Base-by-base conservation (phyloP, 1,284 basidiomycete species). In the Mixia osmundae region DNA sequence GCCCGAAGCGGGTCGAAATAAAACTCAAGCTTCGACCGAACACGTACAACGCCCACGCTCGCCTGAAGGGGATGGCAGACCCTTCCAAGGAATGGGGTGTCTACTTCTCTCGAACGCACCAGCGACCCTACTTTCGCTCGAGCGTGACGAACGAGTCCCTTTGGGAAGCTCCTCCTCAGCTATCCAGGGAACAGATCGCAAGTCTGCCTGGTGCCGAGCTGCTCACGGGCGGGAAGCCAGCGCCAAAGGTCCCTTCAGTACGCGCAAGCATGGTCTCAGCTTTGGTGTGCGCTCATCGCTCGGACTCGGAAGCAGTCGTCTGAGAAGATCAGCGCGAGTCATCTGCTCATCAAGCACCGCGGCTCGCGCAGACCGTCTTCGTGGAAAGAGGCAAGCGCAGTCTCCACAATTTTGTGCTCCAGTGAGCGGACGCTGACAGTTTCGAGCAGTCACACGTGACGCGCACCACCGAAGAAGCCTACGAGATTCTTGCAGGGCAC, bases 101-200 rank as follows among this genome's bases (percentile, higher is more conserved):
- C 27, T 14, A 14, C 14, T 16, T 8, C 27, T 79, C 38, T 72
- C 61, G 54, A 76, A n/a, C 79, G 36, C 71, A 72, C 48, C 59
- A 66, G 37, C 57, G 79, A 31, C 77, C 80, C 4, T 97, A 97
- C 66, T 97, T 76, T 61, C 89, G 72, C 69, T 77, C 94, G 57
- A 49, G 61, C 15, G 52, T 63, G 18, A 75, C 74, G 20, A 62
- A 67, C 37, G 55, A 69, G 47, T 94, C 87, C 3, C 63, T 61
- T 38, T 99, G 91, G 91, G 76, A 83, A 5, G 49, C 67, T 0
- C 91, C 89, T 2, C 34, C 62, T 1, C 73, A 59, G 2, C 57
- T 94, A 32, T 62, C 69, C 11, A 47, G 63, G 24, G 71, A 73
- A 2, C 56, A 85, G 47, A 57, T 80, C 46, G 49, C 60, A 6